A percentile compares a stretch with the other conserved stretches of the same genome.
phyloP scores from a whole-genome alignment of 257 asterid species.

The Rauvolfia tetraphylla region DNA sequence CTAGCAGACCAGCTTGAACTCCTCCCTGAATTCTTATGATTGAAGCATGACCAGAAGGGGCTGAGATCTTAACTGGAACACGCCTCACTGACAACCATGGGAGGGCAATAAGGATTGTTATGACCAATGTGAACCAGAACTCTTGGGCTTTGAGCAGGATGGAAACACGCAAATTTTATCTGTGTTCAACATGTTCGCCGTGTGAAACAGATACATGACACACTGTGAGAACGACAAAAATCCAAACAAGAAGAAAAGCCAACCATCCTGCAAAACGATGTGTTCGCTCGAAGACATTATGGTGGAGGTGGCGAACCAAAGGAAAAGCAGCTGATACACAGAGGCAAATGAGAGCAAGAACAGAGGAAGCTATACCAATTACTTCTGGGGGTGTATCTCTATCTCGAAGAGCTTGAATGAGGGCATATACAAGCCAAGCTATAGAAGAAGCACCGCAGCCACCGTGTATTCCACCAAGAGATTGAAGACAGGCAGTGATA shows the following conservation, averaged over 20 bases:
- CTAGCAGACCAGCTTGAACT: conserved; percentile 44
- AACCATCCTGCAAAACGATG: conserved; percentile 57
- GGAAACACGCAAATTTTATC: not conserved
- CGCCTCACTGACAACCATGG: conserved; percentile 51
- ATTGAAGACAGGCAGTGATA: conserved; percentile 41
- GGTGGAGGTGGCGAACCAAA: conserved; percentile 65
- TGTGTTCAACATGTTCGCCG: not conserved
- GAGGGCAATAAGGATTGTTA: conserved; percentile 31
- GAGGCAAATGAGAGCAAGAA: conserved; percentile 42
- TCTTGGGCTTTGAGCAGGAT: conserved; percentile 31
- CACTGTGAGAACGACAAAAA: conserved; percentile 34
- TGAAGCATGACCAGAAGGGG: conserved; percentile 60
- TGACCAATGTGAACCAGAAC: conserved; percentile 43
- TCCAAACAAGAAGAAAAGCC: conserved; percentile 47
- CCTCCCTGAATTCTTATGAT: conserved; percentile 54
- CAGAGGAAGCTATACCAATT: conserved; percentile 33
- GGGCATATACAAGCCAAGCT: conserved; percentile 48
- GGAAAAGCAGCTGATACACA: conserved; percentile 53
- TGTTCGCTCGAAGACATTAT: conserved; percentile 53
- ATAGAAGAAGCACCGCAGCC: conserved; percentile 50
- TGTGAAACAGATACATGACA: conserved; percentile 30
- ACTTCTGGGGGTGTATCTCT: conserved; percentile 37
- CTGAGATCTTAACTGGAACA: conserved; percentile 38
- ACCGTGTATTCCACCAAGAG: conserved; percentile 57
- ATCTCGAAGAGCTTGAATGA: conserved; percentile 39